phyloP scores from a whole-genome alignment of 1,139 yeast species.

The Geotrichum aggregatum region DNA sequence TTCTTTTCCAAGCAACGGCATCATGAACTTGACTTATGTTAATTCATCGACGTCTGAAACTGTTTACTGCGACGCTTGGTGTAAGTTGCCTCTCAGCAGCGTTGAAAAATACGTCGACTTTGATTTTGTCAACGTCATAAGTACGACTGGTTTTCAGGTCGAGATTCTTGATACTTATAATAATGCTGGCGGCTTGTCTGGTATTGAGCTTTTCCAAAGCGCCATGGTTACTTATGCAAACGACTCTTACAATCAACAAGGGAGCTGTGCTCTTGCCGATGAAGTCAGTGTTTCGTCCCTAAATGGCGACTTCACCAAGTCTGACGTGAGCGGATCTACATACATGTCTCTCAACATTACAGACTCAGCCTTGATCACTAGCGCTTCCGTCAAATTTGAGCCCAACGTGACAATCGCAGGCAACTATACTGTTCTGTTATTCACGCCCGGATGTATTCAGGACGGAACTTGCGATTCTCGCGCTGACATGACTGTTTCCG shows the following conservation, averaged over 20 bases:
- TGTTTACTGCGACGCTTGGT: conserved; percentile 73
- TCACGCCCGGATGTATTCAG: conserved; percentile 79
- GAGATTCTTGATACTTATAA: conserved; percentile 71
- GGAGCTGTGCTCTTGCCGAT: conserved; percentile 36
- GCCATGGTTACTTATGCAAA: conserved; percentile 64
- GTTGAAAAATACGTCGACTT: conserved; percentile 66
- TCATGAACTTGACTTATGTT: conserved; percentile 82
- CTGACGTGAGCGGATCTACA: conserved; percentile 27
- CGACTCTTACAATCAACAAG: conserved; percentile 63
- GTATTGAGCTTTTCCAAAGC: conserved; percentile 67
- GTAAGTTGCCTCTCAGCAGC: conserved; percentile 56
- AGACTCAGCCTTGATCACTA: conserved; percentile 34
- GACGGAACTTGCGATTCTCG: conserved; percentile 68
- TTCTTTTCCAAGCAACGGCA: conserved; percentile 77
- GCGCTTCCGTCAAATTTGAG: conserved; percentile 54
- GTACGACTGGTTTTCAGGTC: conserved; percentile 58
- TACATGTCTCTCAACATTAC: conserved; percentile 41
- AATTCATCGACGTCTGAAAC: conserved; percentile 58
- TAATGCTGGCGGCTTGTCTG: conserved; percentile 59
- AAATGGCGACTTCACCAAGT: conserved; percentile 24
- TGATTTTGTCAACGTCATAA: conserved; percentile 68
- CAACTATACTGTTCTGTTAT: conserved; percentile 62
- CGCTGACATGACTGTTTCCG: conserved; percentile 73
- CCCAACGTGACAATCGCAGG: conserved; percentile 77
- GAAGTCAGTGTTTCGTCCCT: conserved; percentile 7